Conservation (phyloP, 169 alveolate genomes). For the Toxoplasma gondii region DNA sequence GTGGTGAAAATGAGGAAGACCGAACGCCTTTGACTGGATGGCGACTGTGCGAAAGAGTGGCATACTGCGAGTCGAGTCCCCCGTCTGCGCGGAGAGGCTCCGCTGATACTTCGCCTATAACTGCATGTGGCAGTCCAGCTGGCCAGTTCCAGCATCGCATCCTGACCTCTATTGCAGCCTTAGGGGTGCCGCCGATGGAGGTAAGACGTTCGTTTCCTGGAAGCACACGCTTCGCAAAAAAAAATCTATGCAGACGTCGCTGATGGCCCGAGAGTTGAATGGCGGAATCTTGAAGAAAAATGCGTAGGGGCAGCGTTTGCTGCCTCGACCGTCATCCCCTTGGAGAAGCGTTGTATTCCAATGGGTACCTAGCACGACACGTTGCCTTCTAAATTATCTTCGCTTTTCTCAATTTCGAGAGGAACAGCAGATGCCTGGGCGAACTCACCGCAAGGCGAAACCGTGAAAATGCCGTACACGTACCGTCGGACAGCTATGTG, state of each 20-base stretch:
- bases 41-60: constrained; percentile 22
- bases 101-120: neutral
- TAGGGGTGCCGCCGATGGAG: neutral
- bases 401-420: no score
- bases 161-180: neutral
- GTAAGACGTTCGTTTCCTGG: neutral
- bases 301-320: no score
- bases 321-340: no score
- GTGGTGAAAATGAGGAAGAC: neutral
- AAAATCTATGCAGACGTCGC: neutral
- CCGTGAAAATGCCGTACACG: no score
- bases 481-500: no score
- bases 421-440: no score
- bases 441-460: no score
- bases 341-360: no score
- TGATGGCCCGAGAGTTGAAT: neutral
- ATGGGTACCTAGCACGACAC: no score
- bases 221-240: neutral
- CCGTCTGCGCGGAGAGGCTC: neutral
- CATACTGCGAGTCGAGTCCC: constrained; percentile 3
- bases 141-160: neutral
- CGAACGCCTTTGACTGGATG: neutral
- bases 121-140: neutral
- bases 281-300: no score
- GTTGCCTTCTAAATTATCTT: no score